phyloP scores from a whole-genome alignment of 2,329 filamentous ascomycete species.

The Xylariales sp. region DNA sequence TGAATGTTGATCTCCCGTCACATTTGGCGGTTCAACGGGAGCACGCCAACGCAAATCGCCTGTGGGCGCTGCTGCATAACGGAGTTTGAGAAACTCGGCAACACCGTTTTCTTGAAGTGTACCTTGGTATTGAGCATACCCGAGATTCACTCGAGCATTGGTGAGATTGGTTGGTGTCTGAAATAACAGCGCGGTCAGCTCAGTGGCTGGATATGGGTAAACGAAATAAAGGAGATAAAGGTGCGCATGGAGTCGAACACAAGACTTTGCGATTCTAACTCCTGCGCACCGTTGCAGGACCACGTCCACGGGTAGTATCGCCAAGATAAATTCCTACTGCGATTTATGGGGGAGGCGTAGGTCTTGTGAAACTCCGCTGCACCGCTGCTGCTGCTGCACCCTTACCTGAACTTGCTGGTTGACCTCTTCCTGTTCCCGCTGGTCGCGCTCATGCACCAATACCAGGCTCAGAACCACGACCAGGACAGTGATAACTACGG shows the following conservation, averaged over 20 bases:
- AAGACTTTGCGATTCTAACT: neutral
- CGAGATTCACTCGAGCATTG: slow-evolving; percentile 30
- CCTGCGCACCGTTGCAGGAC: neutral
- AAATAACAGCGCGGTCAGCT: neutral
- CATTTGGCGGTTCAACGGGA: slow-evolving; percentile 36
- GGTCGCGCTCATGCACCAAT: slow-evolving; percentile 11
- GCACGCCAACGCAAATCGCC: slow-evolving; percentile 46
- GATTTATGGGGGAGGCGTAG: neutral
- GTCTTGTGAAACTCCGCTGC: no score
- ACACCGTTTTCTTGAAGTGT: slow-evolving; percentile 31
- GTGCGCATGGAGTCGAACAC: neutral
- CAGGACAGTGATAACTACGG: slow-evolving; percentile 1
- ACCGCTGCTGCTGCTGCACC: neutral
- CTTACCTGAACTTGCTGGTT: neutral
- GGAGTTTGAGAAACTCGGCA: slow-evolving; percentile 42
- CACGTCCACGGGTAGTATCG: neutral
- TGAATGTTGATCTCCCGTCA: slow-evolving; percentile 28
- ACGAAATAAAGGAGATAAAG: neutral
- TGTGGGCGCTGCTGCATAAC: slow-evolving; percentile 48
- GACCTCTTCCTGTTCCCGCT: slow-evolving; percentile 1
- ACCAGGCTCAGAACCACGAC: slow-evolving; percentile 12
- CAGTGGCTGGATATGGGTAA: neutral
- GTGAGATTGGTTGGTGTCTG: slow-evolving; percentile 8
- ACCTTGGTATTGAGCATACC: slow-evolving; percentile 41
- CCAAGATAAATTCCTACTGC: neutral